Conservation (phyloP, 2,329 filamentous ascomycete species). For the Epichloe baconii region DNA sequence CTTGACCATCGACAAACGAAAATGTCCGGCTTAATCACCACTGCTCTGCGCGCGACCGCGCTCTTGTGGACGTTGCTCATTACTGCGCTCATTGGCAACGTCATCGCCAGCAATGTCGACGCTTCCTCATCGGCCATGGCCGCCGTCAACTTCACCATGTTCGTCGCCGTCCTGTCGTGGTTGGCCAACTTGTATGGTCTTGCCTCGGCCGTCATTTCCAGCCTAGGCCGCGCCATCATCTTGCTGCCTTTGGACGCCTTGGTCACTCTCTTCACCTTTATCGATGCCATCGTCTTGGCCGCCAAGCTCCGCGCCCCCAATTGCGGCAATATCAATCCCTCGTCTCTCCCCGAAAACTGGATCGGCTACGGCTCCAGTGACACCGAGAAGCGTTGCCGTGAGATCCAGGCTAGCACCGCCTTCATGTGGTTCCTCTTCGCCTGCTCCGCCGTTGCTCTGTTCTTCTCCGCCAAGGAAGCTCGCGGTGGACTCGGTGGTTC, state of each 20-base stretch:
- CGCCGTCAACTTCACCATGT: conserved; percentile 55
- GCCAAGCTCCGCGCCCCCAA: conserved; percentile 56
- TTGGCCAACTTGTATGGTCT: conserved; percentile 51
- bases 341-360: conserved; percentile 29
- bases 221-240: conserved; percentile 37
- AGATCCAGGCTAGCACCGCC: conserved; percentile 59
- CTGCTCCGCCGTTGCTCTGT: conserved; percentile 42
- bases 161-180: conserved; percentile 54
- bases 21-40: conserved; percentile 27
- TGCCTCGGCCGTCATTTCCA: conserved; percentile 38
- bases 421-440: conserved; percentile 72
- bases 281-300: conserved; percentile 56
- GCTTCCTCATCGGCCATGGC: conserved; percentile 28
- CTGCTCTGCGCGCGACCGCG: conserved; percentile 34
- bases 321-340: conserved; percentile 41
- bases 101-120: conserved; percentile 37
- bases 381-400: conserved; percentile 53
- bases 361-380: conserved; percentile 50
- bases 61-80: conserved; percentile 39
- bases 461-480: conserved; percentile 41
- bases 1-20: not conserved
- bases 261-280: conserved; percentile 56
- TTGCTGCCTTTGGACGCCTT: conserved; percentile 43
- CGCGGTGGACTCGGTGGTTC: conserved; percentile 32
- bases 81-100: conserved; percentile 44